Percentiles rank a stretch among this genome's conserved stretches.
Evolutionary conservation across 1,284 basidiomycete genomes (phyloP).

Genomic region (Cryptococcus sp.): DNA sequence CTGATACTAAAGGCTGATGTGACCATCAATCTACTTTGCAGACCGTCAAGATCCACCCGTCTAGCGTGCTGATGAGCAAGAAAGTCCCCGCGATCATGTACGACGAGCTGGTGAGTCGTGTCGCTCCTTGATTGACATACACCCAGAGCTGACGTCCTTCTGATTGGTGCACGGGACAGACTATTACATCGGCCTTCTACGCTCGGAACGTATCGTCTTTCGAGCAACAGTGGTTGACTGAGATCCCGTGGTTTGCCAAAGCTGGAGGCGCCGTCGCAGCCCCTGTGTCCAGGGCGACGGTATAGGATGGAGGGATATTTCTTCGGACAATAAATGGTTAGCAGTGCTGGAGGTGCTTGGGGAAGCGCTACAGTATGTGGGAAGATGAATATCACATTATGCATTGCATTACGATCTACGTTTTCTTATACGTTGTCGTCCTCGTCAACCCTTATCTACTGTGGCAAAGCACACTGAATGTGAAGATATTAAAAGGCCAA

Average conservation of each 20-base stretch:
- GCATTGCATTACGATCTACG: too few relatives aligned
- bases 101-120: constrained; percentile 74
- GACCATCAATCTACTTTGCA: constrained; percentile 40
- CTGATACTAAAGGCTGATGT: not conserved
- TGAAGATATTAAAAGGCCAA: constrained; percentile 10
- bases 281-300: constrained; percentile 7
- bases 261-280: constrained; percentile 19
- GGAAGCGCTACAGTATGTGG: not conserved
- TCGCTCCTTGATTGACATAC: not conserved
- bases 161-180: constrained; percentile 53
- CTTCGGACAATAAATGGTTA: not conserved
- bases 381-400: not conserved
- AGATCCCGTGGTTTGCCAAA: constrained; percentile 49
- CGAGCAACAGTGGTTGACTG: constrained; percentile 61
- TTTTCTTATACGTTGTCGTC: too few relatives aligned
- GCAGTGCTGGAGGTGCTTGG: not conserved
- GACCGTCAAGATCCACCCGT: constrained; percentile 85
- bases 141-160: not conserved
- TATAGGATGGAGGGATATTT: constrained; percentile 1
- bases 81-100: constrained; percentile 83
- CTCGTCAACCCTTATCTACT: too few relatives aligned
- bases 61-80: constrained; percentile 73
- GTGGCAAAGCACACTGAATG: too few relatives aligned
- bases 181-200: constrained; percentile 81
- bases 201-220: constrained; percentile 83